Evolutionary conservation across 2,329 filamentous ascomycete genomes (phyloP).

Genomic region (Sphaceloma murrayae): DNA sequence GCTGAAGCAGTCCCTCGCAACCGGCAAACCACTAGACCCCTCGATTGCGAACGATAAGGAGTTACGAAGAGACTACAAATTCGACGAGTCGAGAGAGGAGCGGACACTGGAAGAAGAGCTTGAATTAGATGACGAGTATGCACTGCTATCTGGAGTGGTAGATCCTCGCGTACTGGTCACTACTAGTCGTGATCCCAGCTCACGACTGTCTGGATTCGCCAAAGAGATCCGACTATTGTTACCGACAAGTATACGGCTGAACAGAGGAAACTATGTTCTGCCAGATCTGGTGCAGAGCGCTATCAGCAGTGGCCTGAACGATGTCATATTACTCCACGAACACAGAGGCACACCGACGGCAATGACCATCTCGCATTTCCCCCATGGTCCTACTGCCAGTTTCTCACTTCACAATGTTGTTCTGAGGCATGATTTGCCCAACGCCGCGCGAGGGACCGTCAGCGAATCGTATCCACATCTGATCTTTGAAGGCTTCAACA

Average conservation of each 20-base stretch:
- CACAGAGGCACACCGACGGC: constrained; percentile 88
- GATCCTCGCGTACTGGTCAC: constrained; percentile 85
- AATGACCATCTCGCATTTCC: constrained; percentile 76
- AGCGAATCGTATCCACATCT: constrained; percentile 89
- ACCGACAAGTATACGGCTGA: constrained; percentile 77
- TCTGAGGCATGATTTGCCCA: constrained; percentile 84
- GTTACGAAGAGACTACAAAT: constrained; percentile 81
- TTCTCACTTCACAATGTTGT: constrained; percentile 91
- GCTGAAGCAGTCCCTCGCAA: constrained; percentile 74
- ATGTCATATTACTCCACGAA: constrained; percentile 82
- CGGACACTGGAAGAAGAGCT: constrained; percentile 57
- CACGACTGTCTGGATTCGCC: constrained; percentile 75
- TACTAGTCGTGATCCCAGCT: constrained; percentile 79
- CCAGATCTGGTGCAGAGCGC: constrained; percentile 77
- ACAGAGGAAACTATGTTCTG: constrained; percentile 82
- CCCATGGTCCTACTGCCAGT: constrained; percentile 76
- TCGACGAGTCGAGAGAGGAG: constrained; percentile 73
- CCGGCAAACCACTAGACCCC: constrained; percentile 75
- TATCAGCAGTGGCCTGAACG: constrained; percentile 67
- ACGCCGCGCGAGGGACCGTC: constrained; percentile 75
- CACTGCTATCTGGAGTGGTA: constrained; percentile 78
- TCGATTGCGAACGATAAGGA: constrained; percentile 77
- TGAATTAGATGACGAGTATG: constrained; percentile 81
- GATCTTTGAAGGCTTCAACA: constrained; percentile 89
- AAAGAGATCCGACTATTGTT: constrained; percentile 82